Evolutionary conservation across 495 filamentous ascomycete species (phyloP).

Genomic region (Pyrenopolyporus hunteri): DNA sequence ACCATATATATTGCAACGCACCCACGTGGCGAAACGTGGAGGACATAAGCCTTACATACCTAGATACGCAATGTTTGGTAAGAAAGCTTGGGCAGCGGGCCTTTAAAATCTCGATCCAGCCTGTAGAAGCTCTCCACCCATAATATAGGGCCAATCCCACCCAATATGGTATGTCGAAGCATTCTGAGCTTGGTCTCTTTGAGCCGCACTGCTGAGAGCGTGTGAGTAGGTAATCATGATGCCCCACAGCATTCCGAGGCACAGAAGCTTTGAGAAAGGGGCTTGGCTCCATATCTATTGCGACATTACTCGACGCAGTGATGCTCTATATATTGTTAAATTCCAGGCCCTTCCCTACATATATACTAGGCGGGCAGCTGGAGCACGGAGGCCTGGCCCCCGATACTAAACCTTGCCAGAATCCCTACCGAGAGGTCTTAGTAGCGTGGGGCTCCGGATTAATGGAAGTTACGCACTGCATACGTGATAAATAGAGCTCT

Average conservation of each 20-base stretch:
- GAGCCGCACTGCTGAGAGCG: conserved; percentile 17
- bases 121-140: neutral
- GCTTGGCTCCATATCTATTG: neutral
- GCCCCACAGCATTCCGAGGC: neutral
- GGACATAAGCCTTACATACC: too few relatives aligned
- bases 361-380: neutral
- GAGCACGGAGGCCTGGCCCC: too few relatives aligned
- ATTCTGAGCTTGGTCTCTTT: conserved; percentile 1
- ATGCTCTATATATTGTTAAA: neutral
- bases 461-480: conserved; percentile 6
- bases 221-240: neutral
- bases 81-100: conserved; percentile 4
- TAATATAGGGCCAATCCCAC: neutral
- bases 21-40: too few relatives aligned
- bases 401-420: conserved; percentile 2
- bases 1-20: too few relatives aligned
- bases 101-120: neutral
- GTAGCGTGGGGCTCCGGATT: conserved; percentile 12
- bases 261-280: conserved; percentile 5
- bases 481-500: neutral
- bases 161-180: neutral
- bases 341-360: neutral
- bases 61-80: neutral
- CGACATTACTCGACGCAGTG: neutral
- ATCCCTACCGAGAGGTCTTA: conserved; percentile 10